Percentiles rank a stretch among this genome's conserved stretches.
Evolutionary conservation across 441 rosid species (phyloP).

Genomic region (Eruca vesicaria): DNA sequence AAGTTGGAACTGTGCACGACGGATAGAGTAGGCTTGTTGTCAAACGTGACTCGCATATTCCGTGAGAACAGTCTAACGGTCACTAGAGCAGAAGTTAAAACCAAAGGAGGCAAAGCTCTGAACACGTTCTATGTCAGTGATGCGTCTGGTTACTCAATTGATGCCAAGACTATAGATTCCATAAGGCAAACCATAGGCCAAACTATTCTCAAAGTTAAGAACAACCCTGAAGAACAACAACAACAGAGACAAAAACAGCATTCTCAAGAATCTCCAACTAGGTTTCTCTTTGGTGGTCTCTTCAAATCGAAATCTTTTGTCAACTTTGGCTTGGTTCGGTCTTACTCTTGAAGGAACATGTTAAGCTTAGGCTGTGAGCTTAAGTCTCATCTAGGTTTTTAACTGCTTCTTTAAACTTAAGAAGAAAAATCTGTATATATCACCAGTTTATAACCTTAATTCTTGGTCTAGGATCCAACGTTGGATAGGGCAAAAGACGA

Average conservation of each 20-base stretch:
- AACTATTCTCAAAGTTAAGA: conserved; percentile 80
- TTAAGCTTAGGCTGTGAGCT: conserved; percentile 27
- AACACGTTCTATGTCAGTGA: conserved; percentile 84
- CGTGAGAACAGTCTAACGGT: conserved; percentile 86
- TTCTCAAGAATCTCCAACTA: conserved; percentile 69
- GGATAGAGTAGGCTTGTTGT: conserved; percentile 77
- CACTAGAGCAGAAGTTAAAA: conserved; percentile 83
- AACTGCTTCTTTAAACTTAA: conserved; percentile 8
- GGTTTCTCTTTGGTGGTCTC: conserved; percentile 82
- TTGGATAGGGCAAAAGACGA: background rate
- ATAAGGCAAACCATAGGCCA: conserved; percentile 72
- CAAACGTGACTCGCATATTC: conserved; percentile 84
- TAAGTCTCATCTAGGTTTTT: background rate
- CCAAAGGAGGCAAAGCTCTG: conserved; percentile 79
- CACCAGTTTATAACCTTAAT: conserved; percentile 24
- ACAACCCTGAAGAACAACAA: conserved; percentile 30
- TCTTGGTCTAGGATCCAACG: conserved; percentile 34
- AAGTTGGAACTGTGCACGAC: conserved; percentile 84
- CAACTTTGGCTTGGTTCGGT: conserved; percentile 81
- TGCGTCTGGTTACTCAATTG: conserved; percentile 72
- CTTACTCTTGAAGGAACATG: conserved; percentile 48
- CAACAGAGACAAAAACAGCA: conserved; percentile 38
- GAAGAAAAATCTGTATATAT: conserved; percentile 28
- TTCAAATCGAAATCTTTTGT: conserved; percentile 87
- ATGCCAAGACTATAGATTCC: conserved; percentile 68